phyloP scores from a whole-genome alignment of 306 rosid species.

The Vachellia pachyceras region DNA sequence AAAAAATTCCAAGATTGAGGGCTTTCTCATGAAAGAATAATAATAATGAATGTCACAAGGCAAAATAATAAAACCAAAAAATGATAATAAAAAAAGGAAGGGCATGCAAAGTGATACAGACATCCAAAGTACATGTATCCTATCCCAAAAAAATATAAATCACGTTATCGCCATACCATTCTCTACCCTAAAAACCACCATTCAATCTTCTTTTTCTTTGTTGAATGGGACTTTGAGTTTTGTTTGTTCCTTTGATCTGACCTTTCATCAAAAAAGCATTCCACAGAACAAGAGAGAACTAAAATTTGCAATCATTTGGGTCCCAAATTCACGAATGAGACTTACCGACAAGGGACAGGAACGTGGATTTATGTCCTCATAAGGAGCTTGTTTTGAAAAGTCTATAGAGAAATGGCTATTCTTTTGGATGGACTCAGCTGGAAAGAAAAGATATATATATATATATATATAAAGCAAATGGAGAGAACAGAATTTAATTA shows the following conservation, averaged over 20 bases:
- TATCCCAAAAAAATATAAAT: background rate
- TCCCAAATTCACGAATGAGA: slow-evolving; percentile 28
- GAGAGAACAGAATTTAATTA: background rate
- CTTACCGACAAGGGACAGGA: slow-evolving; percentile 15
- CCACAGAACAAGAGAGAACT: background rate
- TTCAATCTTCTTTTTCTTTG: slow-evolving; percentile 22
- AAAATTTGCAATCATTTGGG: slow-evolving; percentile 14
- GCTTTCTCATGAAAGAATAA: no score
- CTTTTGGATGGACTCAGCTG: background rate
- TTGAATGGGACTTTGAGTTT: background rate
- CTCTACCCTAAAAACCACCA: slow-evolving; percentile 7
- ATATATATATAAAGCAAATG: background rate
- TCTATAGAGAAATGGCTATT: background rate
- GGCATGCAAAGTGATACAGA: background rate
- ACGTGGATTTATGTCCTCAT: background rate
- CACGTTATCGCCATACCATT: background rate
- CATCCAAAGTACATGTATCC: background rate
- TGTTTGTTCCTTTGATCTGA: background rate
- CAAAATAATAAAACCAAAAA: background rate
- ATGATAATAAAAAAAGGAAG: no score
- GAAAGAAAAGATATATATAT: background rate
- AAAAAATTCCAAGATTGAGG: no score
- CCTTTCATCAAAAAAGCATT: slow-evolving; percentile 4
- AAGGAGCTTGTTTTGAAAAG: background rate
- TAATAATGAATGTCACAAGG: background rate